A percentile compares a stretch with the other conserved stretches of the same genome.
phyloP scores from a whole-genome alignment of 805 yeast species.

The Nakazawaea populi region DNA sequence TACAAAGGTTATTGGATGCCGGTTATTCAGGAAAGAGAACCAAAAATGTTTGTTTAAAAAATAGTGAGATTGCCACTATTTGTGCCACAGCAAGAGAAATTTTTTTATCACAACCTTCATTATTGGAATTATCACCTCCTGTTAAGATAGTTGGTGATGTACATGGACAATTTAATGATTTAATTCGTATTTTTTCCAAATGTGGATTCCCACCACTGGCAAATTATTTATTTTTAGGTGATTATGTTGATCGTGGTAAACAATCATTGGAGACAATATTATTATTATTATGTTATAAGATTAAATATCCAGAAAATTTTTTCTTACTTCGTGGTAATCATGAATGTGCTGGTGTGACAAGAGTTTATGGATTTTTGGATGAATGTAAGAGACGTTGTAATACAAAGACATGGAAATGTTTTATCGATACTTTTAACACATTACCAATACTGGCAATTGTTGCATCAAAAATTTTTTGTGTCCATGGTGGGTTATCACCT shows the following conservation, averaged over 20 bases:
- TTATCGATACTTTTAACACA: conserved; percentile 92
- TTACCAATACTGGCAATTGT: conserved; percentile 94
- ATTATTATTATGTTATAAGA: conserved; percentile 83
- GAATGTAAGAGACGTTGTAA: conserved; percentile 94
- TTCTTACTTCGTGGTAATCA: conserved; percentile 92
- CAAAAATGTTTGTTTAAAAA: conserved; percentile 81
- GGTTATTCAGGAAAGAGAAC: conserved; percentile 95
- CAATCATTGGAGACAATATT: conserved; percentile 91
- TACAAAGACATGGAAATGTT: conserved; percentile 88
- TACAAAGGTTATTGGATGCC: conserved; percentile 88
- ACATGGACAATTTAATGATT: conserved; percentile 93
- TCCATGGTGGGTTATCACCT: conserved; percentile 81
- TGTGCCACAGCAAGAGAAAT: conserved; percentile 88
- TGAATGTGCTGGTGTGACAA: conserved; percentile 94
- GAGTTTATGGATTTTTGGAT: conserved; percentile 96
- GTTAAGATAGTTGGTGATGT: conserved; percentile 91
- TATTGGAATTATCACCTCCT: conserved; percentile 81
- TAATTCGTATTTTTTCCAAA: conserved; percentile 84
- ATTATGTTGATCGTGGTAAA: conserved; percentile 96
- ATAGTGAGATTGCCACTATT: conserved; percentile 80
- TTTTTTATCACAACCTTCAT: conserved; percentile 83
- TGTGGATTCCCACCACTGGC: conserved; percentile 97
- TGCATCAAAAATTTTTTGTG: conserved; percentile 91
- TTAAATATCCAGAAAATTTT: conserved; percentile 94
- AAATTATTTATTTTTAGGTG: conserved; percentile 89